Conservation (phyloP, 2,329 filamentous ascomycete genomes). For the Ophiostoma tasmaniense region DNA sequence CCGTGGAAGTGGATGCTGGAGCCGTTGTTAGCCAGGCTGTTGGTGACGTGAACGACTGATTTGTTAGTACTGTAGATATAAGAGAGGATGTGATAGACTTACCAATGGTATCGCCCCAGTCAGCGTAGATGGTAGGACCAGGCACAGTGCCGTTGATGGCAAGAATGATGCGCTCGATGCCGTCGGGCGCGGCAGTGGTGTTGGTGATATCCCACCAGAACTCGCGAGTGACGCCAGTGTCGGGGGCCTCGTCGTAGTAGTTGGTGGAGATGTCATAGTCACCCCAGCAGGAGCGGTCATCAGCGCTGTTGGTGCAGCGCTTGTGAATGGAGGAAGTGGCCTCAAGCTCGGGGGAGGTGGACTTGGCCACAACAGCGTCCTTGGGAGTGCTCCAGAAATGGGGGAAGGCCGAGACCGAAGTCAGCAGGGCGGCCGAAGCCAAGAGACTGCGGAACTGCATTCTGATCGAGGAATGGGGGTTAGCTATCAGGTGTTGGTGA, state of each 20-base stretch:
- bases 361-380: not conserved
- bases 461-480: not conserved
- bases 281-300: slow-evolving; percentile 18
- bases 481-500: not conserved
- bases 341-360: not conserved
- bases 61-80: slow-evolving; percentile 32
- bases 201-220: slow-evolving; percentile 8
- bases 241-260: slow-evolving; percentile 31
- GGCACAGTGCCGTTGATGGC: slow-evolving; percentile 59
- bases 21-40: slow-evolving; percentile 58
- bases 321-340: not conserved
- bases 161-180: slow-evolving; percentile 45
- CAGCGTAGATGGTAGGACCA: slow-evolving; percentile 55
- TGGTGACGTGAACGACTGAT: slow-evolving; percentile 34
- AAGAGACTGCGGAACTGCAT: slow-evolving; percentile 9
- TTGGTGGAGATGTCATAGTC: slow-evolving; percentile 20
- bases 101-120: slow-evolving; percentile 40
- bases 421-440: slow-evolving; percentile 10
- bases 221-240: slow-evolving; percentile 42
- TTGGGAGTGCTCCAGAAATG: not conserved
- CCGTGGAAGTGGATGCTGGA: slow-evolving; percentile 47
- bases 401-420: slow-evolving; percentile 7
- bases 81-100: not conserved
- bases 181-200: slow-evolving; percentile 42
- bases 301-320: slow-evolving; percentile 7